Conservation (phyloP, 352 stramenopile genomes). For the Pseudoperonospora humuli region DNA sequence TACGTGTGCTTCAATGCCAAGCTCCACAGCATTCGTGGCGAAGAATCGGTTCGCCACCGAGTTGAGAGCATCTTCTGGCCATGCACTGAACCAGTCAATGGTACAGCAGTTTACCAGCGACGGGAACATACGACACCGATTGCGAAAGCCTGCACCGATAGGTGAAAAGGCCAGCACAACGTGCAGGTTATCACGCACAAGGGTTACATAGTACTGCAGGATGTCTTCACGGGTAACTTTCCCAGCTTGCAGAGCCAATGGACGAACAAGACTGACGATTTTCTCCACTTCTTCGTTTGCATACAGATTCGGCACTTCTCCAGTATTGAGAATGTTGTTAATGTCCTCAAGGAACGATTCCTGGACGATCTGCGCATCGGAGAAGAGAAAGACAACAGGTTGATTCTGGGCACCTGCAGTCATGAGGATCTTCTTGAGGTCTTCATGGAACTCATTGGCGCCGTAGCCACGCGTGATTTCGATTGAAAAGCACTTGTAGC, state of each 20-base stretch:
- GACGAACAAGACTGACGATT: slow-evolving; percentile 80
- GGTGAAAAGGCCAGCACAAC: slow-evolving; percentile 90
- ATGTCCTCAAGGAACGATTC: slow-evolving; percentile 93
- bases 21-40: slow-evolving; percentile 61
- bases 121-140: slow-evolving; percentile 91
- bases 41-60: slow-evolving; percentile 90
- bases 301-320: slow-evolving; percentile 91
- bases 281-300: slow-evolving; percentile 87
- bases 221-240: slow-evolving; percentile 84
- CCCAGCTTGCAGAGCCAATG: slow-evolving; percentile 61
- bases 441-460: slow-evolving; percentile 87
- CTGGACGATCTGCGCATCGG: slow-evolving; percentile 89
- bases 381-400: slow-evolving; percentile 90
- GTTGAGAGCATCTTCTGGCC: slow-evolving; percentile 90
- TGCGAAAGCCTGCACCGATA: slow-evolving; percentile 88
- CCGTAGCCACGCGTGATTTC: slow-evolving; percentile 91
- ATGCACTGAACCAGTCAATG: slow-evolving; percentile 96
- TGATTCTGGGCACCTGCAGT: slow-evolving; percentile 82
- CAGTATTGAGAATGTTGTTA: slow-evolving; percentile 92
- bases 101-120: slow-evolving; percentile 92
- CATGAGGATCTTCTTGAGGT: slow-evolving; percentile 89
- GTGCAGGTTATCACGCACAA: slow-evolving; percentile 92
- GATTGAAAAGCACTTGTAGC: slow-evolving; percentile 89
- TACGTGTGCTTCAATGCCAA: slow-evolving; percentile 87
- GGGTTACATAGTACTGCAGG: slow-evolving; percentile 79